Evolutionary conservation across 257 asterid genomes (phyloP), one percentile per base, ranked within the genome.

Genomic region (Sherardia arvensis): DNA sequence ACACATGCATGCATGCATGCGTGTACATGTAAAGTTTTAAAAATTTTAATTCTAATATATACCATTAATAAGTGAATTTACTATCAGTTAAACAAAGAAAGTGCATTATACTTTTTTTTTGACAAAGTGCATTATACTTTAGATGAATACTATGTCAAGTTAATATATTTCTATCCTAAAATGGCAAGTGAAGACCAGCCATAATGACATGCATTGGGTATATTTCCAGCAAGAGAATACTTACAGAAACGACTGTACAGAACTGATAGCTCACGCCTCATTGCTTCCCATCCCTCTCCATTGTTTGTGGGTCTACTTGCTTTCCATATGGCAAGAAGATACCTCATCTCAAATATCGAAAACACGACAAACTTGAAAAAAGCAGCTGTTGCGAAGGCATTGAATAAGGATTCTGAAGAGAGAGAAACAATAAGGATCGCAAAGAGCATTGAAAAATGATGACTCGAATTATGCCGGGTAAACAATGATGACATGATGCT

Each of bases 341-440:
- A 93, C 53, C 97, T 83, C 99, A 93, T 92, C 82, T 92, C 99
- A 72, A 92, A 92, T 71, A 92, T 89, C 25, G 99, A 92, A 82
- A 92, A 92, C 70, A 92, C 99, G 66, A 92, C 99, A 63, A 92
- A 92, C 80, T 92, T 92, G 94, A 92, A 92, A 77, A 92, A 89
- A 66, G 99, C 97, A 56, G 96, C 99, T 2, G 99, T 92, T 40
- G 99, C 99, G 71, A 92, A 93, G 40, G 99, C 95, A 78, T 93
- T 93, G 74, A 93, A 93, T 36, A 93, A 79, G 61, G 99, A 93
- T 75, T 93, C 97, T 93, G 94, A 59, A 73, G n/a, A n/a, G n/a
- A n/a, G n/a, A n/a, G n/a, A n/a, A n/a, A n/a, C n/a, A n/a, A n/a
- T n/a, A n/a, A n/a, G n/a, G n/a, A n/a, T n/a, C n/a, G n/a, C n/a